These are phyloP conservation scores for Ophiosphaerella herpotricha DNA, from an alignment of 2,329 filamentous ascomycete genomes.

Conservation along the genomic window DNA sequence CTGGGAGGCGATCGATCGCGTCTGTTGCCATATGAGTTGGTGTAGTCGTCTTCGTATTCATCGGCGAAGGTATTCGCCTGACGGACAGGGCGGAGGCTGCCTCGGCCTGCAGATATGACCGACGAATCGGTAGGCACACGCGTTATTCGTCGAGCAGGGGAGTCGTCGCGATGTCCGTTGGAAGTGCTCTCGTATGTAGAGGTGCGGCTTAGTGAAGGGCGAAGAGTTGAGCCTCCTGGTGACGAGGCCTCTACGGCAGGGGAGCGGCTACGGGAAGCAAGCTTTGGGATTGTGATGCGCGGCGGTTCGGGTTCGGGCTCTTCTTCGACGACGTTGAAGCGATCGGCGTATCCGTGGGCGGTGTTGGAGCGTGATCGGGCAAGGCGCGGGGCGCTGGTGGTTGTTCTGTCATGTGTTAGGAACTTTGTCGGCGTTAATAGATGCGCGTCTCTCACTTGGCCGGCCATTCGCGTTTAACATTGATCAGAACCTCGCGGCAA, in stretches of 20 bases:
- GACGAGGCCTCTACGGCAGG: conserved; percentile 38
- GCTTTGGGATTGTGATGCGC: conserved; percentile 51
- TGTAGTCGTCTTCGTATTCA: conserved; percentile 43
- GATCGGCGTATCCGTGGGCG: conserved; percentile 65
- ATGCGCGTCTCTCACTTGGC: conserved; percentile 54
- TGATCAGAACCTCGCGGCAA: conserved; percentile 79
- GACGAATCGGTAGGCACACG: conserved; percentile 62
- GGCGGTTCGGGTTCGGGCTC: conserved; percentile 57
- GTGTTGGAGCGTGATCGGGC: conserved; percentile 66
- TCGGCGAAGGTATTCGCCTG: conserved; percentile 42
- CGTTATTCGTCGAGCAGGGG: conserved; percentile 55
- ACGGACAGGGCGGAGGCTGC: conserved; percentile 51
- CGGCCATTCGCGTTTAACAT: conserved; percentile 72
- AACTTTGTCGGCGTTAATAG: neutral
- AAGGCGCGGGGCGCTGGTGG: conserved; percentile 43
- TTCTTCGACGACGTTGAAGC: conserved; percentile 62
- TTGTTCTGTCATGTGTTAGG: conserved; percentile 33
- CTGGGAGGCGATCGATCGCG: conserved; percentile 57
- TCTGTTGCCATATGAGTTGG: conserved; percentile 31
- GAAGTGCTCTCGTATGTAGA: conserved; percentile 64
- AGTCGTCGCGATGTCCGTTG: conserved; percentile 58
- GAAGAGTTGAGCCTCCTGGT: conserved; percentile 40
- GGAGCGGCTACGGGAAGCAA: conserved; percentile 51
- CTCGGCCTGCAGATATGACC: conserved; percentile 53
- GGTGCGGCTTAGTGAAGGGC: conserved; percentile 57